Percentiles rank a stretch among this genome's conserved stretches.
Conservation (phyloP, 78 protist genomes). For the Bigelowiella natans region DNA sequence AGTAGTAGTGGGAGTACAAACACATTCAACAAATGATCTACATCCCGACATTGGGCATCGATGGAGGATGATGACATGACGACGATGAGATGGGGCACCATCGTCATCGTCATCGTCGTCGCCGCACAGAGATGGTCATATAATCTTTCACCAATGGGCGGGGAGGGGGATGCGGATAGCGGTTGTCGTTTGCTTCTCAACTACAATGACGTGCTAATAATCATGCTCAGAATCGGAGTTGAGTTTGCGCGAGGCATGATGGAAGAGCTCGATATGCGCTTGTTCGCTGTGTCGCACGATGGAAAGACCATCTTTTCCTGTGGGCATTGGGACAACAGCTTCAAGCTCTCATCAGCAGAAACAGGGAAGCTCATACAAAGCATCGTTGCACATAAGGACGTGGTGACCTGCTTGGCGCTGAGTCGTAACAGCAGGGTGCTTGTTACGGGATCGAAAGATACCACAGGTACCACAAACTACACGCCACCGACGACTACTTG, state of each 20-base stretch:
- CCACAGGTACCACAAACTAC: not conserved
- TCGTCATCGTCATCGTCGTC: no score
- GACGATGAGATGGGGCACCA: no score
- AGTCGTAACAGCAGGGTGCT: not conserved
- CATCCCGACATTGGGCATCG: not conserved
- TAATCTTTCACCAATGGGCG: no score
- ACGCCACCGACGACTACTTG: not conserved
- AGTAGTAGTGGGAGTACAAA: not conserved
- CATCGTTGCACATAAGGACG: not conserved
- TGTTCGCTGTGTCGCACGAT: not conserved
- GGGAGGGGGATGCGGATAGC: no score
- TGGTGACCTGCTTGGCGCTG: not conserved
- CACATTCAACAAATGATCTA: not conserved
- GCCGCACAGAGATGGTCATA: no score
- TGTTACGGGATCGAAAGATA: not conserved
- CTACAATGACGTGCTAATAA: no score
- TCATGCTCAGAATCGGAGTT: no score
- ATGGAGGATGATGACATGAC: no score
- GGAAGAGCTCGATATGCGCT: not conserved
- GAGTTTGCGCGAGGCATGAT: no score
- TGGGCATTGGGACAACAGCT: not conserved
- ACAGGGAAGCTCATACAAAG: not conserved
- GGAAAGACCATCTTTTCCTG: not conserved
- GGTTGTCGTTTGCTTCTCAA: no score
- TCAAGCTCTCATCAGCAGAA: not conserved